phyloP scores from a whole-genome alignment of 2,329 filamentous ascomycete species.

The Colletotrichum tofieldiae region DNA sequence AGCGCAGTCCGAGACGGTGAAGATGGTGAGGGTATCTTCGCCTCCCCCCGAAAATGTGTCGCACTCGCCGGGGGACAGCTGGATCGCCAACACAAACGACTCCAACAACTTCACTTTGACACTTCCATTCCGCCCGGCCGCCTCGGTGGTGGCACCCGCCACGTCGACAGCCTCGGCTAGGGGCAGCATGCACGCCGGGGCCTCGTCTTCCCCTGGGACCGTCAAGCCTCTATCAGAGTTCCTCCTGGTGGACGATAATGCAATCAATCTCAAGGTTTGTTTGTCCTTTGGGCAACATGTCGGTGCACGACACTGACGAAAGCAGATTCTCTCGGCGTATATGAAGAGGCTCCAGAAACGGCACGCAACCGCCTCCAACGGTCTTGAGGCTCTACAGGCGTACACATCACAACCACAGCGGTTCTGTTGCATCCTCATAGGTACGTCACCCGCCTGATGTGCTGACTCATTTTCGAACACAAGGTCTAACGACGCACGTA shows the following conservation, averaged over 20 bases:
- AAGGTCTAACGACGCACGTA: background rate
- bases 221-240: slow-evolving; percentile 43
- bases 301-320: background rate
- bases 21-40: slow-evolving; percentile 13
- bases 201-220: background rate
- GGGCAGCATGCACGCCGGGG: background rate
- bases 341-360: slow-evolving; percentile 55
- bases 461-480: rapidly evolving
- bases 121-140: slow-evolving; percentile 33
- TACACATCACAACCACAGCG: slow-evolving; percentile 32
- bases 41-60: slow-evolving; percentile 4
- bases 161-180: slow-evolving; percentile 1
- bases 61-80: slow-evolving; percentile 17
- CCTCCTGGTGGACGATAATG: slow-evolving; percentile 55
- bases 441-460: background rate
- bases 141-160: background rate
- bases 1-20: slow-evolving; percentile 37
- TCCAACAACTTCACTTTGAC: slow-evolving; percentile 33
- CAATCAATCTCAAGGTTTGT: slow-evolving; percentile 51
- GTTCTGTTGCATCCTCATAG: slow-evolving; percentile 44
- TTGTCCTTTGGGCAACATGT: too few relatives aligned
- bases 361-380: slow-evolving; percentile 58
- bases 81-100: slow-evolving; percentile 10
- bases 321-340: slow-evolving; percentile 53
- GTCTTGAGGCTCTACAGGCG: slow-evolving; percentile 58